A percentile compares a stretch with the other conserved stretches of the same genome.
Conservation (phyloP, 176 grass and related monocot species). For the Oryza punctata region DNA sequence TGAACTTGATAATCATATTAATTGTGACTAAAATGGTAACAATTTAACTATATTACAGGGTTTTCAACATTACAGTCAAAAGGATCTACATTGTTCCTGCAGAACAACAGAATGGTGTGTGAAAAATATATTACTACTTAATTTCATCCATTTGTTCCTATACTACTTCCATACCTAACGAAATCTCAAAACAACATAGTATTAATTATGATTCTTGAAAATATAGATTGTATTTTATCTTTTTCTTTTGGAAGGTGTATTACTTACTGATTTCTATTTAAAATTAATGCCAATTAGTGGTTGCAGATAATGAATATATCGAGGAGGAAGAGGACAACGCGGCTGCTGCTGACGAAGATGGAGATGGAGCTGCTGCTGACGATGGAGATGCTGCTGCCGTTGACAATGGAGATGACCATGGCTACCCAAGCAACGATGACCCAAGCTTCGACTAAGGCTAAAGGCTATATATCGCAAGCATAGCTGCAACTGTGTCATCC, state of each 20-base stretch:
- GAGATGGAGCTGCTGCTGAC: too few relatives aligned
- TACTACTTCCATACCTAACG: not conserved
- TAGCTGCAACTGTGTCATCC: not conserved
- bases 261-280: not conserved
- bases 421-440: not conserved
- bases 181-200: not conserved
- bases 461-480: not conserved
- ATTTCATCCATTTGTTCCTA: not conserved
- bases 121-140: not conserved
- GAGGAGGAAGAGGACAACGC: slow-evolving; percentile 5
- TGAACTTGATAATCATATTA: not conserved
- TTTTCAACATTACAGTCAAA: slow-evolving; percentile 40
- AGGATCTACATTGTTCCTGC: slow-evolving; percentile 47
- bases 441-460: not conserved
- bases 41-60: slow-evolving; percentile 4
- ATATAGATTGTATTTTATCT: not conserved
- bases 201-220: not conserved
- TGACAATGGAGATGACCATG: slow-evolving; percentile 1
- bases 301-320: slow-evolving; percentile 4
- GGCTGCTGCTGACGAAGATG: not conserved
- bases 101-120: slow-evolving; percentile 38
- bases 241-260: too few relatives aligned
- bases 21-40: not conserved
- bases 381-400: not conserved
- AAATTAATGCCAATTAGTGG: not conserved